phyloP scores from a whole-genome alignment of 345 rosid species.

The Gossypium australe region DNA sequence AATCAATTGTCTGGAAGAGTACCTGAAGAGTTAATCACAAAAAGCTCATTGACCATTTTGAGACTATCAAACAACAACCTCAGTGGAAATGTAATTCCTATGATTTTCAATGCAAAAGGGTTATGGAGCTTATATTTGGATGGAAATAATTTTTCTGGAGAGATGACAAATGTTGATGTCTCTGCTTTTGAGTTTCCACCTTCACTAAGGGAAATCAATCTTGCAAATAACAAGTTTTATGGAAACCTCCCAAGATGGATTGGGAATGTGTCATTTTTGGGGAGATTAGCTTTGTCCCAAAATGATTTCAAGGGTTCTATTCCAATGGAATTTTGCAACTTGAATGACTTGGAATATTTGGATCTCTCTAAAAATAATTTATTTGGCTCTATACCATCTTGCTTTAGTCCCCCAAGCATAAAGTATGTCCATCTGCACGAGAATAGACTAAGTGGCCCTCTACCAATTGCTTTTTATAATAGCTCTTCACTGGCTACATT shows the following conservation, averaged over 20 bases:
- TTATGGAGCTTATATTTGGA: neutral
- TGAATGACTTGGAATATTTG: rapidly evolving
- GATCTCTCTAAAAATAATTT: too few relatives aligned
- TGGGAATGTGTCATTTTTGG: too few relatives aligned
- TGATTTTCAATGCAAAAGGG: neutral
- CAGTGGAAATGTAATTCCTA: constrained; percentile 12
- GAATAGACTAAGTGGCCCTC: neutral
- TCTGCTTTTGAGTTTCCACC: neutral
- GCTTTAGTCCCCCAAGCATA: too few relatives aligned
- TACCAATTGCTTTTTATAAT: neutral
- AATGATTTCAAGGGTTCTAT: neutral
- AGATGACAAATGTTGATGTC: neutral
- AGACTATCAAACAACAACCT: constrained; percentile 24
- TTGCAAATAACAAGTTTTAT: constrained; percentile 11
- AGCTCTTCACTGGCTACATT: constrained; percentile 6
- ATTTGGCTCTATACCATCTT: too few relatives aligned
- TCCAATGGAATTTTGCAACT: constrained; percentile 8
- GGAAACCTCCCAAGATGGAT: neutral
- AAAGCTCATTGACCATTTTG: neutral
- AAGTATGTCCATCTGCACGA: neutral
- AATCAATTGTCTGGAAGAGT: too few relatives aligned
- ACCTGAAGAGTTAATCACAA: neutral
- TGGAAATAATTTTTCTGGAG: neutral
- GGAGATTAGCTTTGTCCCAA: too few relatives aligned
- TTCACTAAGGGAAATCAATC: neutral